Evolutionary conservation across 768 basidiomycete species (phyloP), one percentile per base, ranked within the genome.

Genomic region (Mycena crocata): DNA sequence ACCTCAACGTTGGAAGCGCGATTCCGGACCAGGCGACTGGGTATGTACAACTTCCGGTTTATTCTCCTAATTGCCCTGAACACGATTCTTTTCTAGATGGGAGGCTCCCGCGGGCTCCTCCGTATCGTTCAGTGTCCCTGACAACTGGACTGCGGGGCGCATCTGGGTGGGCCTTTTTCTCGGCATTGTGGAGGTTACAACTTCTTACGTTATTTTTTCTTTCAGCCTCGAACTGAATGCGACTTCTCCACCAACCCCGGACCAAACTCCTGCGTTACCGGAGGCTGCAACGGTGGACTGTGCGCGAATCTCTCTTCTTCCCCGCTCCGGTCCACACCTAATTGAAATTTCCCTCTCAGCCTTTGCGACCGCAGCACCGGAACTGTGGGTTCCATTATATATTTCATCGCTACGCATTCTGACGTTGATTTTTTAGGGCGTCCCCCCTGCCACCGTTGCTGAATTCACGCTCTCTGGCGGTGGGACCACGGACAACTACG

Each of bases 251-350:
- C 48, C 49, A 72, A 75, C 63, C 74, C 72, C 26, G 49, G 57
- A 32, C 81, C 73, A 32, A 81, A 76, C 58, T 79, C 81, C 15
- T 85, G 84, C 56, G 50, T 78, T 8, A 79, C 79, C 37, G 84
- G 85, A 5, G 84, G 83, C 45, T 85, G 84, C 69, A 82, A 81
- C 62, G 84, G 85, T 32, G 84, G 84, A 31, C 72, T 86, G 60
- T 62, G 24, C 13, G 60, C 35, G 15, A 50, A 19, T 32, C 50
- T 34, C 3, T 5, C 30, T 52, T 30, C 23, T 6, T 12, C 24
- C 31, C 23, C 28, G 24, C 28, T 59, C 15, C 6, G 21, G 3
- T 26, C 15, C 30, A 19, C 45, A 5, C 9, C 17, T 19, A 42
- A 49, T 3, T 19, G 3, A 49, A 24, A 54, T 45, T 44, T 8